phyloP scores from a whole-genome alignment of 768 basidiomycete genomes.

The Myochromella boudieri region DNA sequence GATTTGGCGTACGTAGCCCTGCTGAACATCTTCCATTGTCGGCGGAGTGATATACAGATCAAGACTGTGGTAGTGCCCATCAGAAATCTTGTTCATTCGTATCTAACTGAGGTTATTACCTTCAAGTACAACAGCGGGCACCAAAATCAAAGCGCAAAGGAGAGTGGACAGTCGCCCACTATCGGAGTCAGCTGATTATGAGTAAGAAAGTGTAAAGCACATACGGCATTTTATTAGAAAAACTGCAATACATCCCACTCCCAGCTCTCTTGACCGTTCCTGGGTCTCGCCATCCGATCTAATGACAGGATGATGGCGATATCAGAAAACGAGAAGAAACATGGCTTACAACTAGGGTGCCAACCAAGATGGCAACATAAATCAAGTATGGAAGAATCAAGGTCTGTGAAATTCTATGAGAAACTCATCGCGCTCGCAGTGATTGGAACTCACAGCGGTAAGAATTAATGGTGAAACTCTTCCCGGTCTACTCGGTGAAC shows the following conservation, averaged over 20 bases:
- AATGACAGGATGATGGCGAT: not conserved
- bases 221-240: slow-evolving; percentile 9
- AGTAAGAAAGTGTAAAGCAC: not conserved
- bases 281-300: slow-evolving; percentile 19
- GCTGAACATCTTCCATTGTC: slow-evolving; percentile 21
- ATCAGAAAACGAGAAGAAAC: too few relatives aligned
- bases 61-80: too few relatives aligned
- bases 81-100: too few relatives aligned
- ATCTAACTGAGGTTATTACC: too few relatives aligned
- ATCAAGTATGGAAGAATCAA: slow-evolving; percentile 20
- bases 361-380: slow-evolving; percentile 18
- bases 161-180: slow-evolving; percentile 20
- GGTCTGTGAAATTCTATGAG: slow-evolving; percentile 8
- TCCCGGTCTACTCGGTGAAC: slow-evolving; percentile 1
- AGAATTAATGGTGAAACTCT: not conserved
- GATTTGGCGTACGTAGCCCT: slow-evolving; percentile 16
- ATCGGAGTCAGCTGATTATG: not conserved
- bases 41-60: slow-evolving; percentile 20
- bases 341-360: slow-evolving; percentile 20
- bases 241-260: slow-evolving; percentile 26
- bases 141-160: slow-evolving; percentile 13
- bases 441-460: slow-evolving; percentile 4
- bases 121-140: slow-evolving; percentile 20
- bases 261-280: slow-evolving; percentile 14
- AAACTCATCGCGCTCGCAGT: too few relatives aligned